Evolutionary conservation across 371 early-diverging fungal genomes (phyloP), one percentile per base, ranked within the genome.

Genomic region (Phascolomyces articulosus): DNA sequence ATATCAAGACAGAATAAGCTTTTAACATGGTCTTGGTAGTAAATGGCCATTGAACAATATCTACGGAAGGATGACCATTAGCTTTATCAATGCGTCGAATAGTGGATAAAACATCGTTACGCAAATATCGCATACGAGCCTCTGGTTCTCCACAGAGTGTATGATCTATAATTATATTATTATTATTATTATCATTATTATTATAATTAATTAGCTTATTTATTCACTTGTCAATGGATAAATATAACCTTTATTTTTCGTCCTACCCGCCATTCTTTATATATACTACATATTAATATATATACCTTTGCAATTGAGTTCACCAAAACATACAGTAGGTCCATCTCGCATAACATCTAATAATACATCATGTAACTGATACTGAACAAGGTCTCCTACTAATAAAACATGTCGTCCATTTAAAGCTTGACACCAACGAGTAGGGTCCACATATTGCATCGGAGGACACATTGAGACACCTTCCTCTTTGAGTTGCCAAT

Each of bases 51-150:
- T 84, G 77, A 1, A 88, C 66, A 0, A 73, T 66, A 47, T 75
- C 74, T 18, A 72, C 78, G 0, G 66, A 34, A 8, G 84, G 78
- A 34, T 73, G 78, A 21, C 80, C 77, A 21, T 69, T 66, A 40
- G 71, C 61, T 7, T 69, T 71, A n/a, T 73, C 70, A 26, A 81
- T 63, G 4, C 72, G 75, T 47, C 72, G 71, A 7, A 66, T 71
- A 0, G 73, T 74, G 0, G 87, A 84, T 24, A 87, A 63, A n/a
- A 80, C 18, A 58, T 88, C 88, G 68, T 88, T 88, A 27, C 88
- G 75, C 0, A 81, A 60, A 58, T 77, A 88, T 13, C 80, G 82
- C 58, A 85, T 65, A 26, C 70, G 56, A 11, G 63, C 55, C 3
- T 75, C 70, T 0, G 70, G 71, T 2, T 55, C 28, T 9, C 66